Base-by-base conservation (phyloP, 164 flowering plant genomes). In the Kingdonia uniflora region DNA sequence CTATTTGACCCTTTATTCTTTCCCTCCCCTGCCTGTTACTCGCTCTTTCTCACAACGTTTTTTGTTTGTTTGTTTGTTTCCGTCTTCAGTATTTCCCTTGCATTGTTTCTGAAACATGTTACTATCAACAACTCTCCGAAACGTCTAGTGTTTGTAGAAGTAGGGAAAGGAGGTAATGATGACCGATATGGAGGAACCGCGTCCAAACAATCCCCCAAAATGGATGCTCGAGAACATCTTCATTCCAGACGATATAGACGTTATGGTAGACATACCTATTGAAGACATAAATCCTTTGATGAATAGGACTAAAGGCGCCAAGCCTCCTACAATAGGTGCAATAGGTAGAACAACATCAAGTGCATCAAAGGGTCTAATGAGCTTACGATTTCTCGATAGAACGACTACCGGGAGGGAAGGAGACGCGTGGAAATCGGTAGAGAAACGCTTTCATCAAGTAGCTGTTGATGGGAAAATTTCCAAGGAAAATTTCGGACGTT, bases 301-400 rank as follows among this genome's bases (percentile, higher is more conserved):
- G 8, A 47, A 47, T 47, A 5, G 23, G 14, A 16, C 24, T 22
- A 6, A 49, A 11, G 11, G 15, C 11, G 21, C 33, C 6, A 51
- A 41, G 56, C 19, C 49, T 39, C 52, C 44, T 24, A 14, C 10
- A 29, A 21, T 11, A 38, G 47, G 14, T 6, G 41, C 35, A 26
- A 45, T 45, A 13, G 24, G 49, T 11, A 68, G 85, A 55, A 56
- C 61, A 26, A 52, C 17, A 4, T 76, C 90, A 1, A 46, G 71
- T 11, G 91, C 84, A 0, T 52, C 71, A 0, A 71, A 68, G 48
- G 87, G 95, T 41, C 64, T 86, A 19, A 66, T 60, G 58, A 76
- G 89, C 64, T 69, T 92, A 15, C 70, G 89, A 42, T 92, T 92
- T 51, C 82, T 92, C 14, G 84, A 84, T 55, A 65, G 84, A 59